Base-by-base conservation (phyloP, 257 asterid species). In the Capsicum pubescens region DNA sequence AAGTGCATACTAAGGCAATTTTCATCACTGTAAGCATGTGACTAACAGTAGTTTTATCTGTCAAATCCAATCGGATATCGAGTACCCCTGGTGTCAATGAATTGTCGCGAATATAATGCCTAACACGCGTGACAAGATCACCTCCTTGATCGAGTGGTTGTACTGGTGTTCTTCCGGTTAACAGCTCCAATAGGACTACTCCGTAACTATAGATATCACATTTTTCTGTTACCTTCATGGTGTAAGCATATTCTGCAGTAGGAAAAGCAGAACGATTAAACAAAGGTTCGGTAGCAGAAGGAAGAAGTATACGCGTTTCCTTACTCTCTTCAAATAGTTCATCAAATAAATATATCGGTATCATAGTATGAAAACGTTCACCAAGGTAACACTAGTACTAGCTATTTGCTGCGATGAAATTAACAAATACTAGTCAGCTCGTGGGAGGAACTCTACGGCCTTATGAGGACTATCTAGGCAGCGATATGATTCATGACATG, bases 11-110 rank as follows among this genome's bases (percentile, higher is more conserved):
- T 61, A 95, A 90, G 9, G 95, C 99, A 56, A 95, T 88, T 88
- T 94, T 94, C 7, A 94, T 68, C 4, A 95, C 95, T 7, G 87
- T 90, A 54, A 93, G 89, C 99, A 93, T 94, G 90, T 95, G 99
- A 59, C 72, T 89, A 16, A 89, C 88, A 2, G 89, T 88, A 46
- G 6, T 80, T 74, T 90, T 91, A 52, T 92, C 92, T 81, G 89
- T 89, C 46, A 88, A 82, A 66, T 92, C 88, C 84, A 95, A 48
- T 76, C 95, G 95, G 64, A 80, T 78, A 82, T 94, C 98, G 16
- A 95, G 91, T 72, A 94, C 85, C 88, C 88, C 93, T n/a, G 94
- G 80, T 9, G 97, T 92, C 87, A 93, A 52, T 0, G 94, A 90
- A 84, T 93, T 84, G 72, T 80, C 82, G 11, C 95, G 92, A 50